Conservation (phyloP, 2,329 filamentous ascomycete genomes). For the Phyllosticta capitalensis region DNA sequence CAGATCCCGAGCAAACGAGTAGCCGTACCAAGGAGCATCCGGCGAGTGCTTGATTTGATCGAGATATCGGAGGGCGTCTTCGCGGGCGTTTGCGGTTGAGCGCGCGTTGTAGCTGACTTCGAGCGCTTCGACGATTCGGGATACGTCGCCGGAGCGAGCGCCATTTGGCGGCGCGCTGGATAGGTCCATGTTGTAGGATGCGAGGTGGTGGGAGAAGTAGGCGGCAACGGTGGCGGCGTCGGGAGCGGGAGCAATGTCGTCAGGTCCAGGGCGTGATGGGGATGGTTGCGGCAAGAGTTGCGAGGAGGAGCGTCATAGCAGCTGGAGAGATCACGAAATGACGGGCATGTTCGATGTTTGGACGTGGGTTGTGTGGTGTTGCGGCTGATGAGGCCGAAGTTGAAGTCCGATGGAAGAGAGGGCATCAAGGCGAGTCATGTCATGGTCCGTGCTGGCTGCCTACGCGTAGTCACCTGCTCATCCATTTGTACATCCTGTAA, state of each 20-base stretch:
- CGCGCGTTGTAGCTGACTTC: slow-evolving; percentile 76
- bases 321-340: background rate
- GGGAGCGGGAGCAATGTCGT: background rate
- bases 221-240: background rate
- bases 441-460: background rate
- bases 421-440: background rate
- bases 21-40: slow-evolving; percentile 78
- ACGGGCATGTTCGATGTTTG: background rate
- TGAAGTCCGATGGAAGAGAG: too few relatives aligned
- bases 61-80: slow-evolving; percentile 75
- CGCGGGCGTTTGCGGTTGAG: slow-evolving; percentile 70
- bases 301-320: slow-evolving; percentile 5
- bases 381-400: background rate
- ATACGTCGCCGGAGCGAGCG: slow-evolving; percentile 15
- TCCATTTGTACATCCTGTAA: background rate
- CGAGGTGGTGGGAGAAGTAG: background rate
- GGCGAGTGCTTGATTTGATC: slow-evolving; percentile 72
- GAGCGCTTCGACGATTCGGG: slow-evolving; percentile 72
- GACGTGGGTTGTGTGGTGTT: background rate
- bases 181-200: slow-evolving; percentile 5
- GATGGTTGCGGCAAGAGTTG: background rate
- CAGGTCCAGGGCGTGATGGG: background rate
- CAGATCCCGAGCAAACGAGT: slow-evolving; percentile 66
- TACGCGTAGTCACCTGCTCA: slow-evolving; percentile 10
- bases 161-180: slow-evolving; percentile 13